Base-by-base conservation (phyloP, 768 basidiomycete genomes). In the Coprinellus micaceus region DNA sequence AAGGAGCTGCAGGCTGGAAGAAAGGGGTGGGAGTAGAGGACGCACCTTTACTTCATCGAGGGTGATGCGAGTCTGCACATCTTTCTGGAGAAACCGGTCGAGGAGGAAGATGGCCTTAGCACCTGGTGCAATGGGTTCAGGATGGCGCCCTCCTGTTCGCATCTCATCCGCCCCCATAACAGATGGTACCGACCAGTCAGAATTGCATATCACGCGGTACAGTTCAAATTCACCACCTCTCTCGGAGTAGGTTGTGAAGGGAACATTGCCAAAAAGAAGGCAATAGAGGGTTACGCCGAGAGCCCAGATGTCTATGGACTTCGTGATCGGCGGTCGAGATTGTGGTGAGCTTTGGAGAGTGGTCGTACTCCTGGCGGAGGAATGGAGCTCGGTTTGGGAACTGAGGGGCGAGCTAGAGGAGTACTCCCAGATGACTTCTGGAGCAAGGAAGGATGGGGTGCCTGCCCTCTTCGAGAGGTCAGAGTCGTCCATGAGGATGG, bases 271-370 rank as follows among this genome's bases (percentile, higher is more conserved):
- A 61, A 96, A 98, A 1, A 98, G 80, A 45, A 98, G 82, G 67
- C 94, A 96, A 71, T 93, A 98, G 4, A 98, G 77, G 2, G 97
- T 99, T 28, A 98, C 89, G 22, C 97, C 97, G 2, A 99, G 81
- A 0, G 97, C 96, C 97, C 97, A 99, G 30, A 99, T 83, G 66
- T 99, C 97, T 67, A 98, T 96, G 3, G 93, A 86, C 68, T 94
- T 93, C 39, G 93, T 93, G 51, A 97, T 88, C 2, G 82, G 79
- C 4, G 79, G 83, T 22, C 74, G 72, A 29, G 33, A 22, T 33
- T 45, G 40, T 24, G 46, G 30, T 19, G 49, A 9, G 33, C 54
- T 56, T 11, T 56, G 54, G 7, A 49, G 22, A 21, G 54, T 56
- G 33, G 12, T 29, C 13, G 54, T 48, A 47, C 54, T 56, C 10